phyloP scores from a whole-genome alignment of 441 rosid species.

The Metrosideros polymorpha region DNA sequence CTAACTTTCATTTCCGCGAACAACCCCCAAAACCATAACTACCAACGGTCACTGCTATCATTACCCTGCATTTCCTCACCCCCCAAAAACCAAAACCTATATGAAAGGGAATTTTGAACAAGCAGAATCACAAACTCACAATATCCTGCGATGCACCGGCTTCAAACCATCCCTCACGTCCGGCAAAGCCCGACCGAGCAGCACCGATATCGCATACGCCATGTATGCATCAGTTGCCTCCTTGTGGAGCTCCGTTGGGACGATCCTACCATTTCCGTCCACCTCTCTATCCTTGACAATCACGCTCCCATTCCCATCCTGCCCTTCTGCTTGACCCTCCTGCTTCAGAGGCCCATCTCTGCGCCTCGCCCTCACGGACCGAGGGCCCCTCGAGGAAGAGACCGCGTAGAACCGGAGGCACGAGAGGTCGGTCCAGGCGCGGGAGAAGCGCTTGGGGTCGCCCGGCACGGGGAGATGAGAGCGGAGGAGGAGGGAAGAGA shows the following conservation, averaged over 20 bases:
- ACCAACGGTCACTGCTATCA: neutral
- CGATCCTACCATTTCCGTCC: conserved; percentile 28
- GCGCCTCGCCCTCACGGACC: conserved; percentile 2
- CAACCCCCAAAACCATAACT: neutral
- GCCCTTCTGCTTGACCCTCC: neutral
- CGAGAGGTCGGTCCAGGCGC: conserved; percentile 17
- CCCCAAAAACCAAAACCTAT: neutral
- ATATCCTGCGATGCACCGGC: conserved; percentile 86
- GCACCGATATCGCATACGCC: conserved; percentile 86
- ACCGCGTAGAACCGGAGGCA: conserved; percentile 25
- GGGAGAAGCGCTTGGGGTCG: conserved; percentile 6
- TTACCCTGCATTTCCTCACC: neutral
- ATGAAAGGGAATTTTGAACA: neutral
- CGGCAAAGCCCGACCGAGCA: conserved; percentile 91
- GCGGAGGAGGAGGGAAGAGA: conserved; percentile 38
- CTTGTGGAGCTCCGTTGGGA: conserved; percentile 70
- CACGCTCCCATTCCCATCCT: conserved; percentile 31
- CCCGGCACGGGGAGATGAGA: conserved; percentile 11
- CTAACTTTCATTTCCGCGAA: neutral
- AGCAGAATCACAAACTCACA: conserved; percentile 30
- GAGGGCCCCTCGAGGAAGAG: neutral
- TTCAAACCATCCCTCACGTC: conserved; percentile 89
- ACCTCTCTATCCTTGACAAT: conserved; percentile 19
- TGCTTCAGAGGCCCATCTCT: conserved; percentile 3
- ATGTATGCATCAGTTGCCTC: conserved; percentile 88